Evolutionary conservation across 441 rosid species (phyloP), one percentile per base, ranked within the genome.

Genomic region (Croton setiger): DNA sequence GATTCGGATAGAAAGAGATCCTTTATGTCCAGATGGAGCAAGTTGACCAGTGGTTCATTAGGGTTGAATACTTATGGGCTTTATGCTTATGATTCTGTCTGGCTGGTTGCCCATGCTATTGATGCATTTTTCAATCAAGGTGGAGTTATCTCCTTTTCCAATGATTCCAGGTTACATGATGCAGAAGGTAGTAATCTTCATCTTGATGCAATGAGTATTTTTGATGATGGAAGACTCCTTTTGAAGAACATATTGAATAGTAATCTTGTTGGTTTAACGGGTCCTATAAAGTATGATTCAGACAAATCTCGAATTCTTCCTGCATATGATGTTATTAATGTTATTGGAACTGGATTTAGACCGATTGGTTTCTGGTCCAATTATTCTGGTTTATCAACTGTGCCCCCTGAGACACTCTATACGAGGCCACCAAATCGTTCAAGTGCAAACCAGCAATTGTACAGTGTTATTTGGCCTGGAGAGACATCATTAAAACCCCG

Each of bases 301-400:
- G 93, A 80, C 12, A 79, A 80, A 70, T 84, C 87, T 59, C 85
- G 88, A 70, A 64, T 71, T 65, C 67, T 60, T 33, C 95, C 97
- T 10, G 92, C 95, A 11, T 93, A 84, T 72, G 98, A 91, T 77
- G 70, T 93, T 15, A 82, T 89, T 68, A 93, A 91, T 77, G 92
- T 93, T 53, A 67, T 87, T 15, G 98, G 98, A 21, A 83, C 89
- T 57, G 98, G 97, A 56, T 76, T 78, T 72, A 87, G 95, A 20
- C 82, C 56, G 47, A 78, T 91, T 64, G 98, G 98, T 70, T 89
- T 82, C 78, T 93, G 98, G 98, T 91, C 98, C 27, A 91, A 88
- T 77, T 78, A 85, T 78, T 84, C 98, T 27, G 96, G 93, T 74
- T 85, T 93, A 71, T 86, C 97, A 35, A 74, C 74, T 21, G 45